Conservation (phyloP, 1,139 yeast species). For the Blastobotrys arbuscula region DNA sequence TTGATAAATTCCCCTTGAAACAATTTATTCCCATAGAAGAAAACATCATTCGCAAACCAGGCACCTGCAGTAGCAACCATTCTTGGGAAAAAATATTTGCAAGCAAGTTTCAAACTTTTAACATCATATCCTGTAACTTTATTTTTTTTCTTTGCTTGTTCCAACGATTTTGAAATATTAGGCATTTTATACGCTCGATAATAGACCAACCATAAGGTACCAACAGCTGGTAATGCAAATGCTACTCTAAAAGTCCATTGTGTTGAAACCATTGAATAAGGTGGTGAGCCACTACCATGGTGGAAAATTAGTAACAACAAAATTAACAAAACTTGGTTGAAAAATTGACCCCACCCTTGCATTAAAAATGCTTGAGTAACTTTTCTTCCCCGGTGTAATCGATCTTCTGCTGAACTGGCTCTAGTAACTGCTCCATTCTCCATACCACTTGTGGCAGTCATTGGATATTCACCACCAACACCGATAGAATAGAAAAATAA, state of each 20-base stretch:
- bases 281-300: constrained; percentile 46
- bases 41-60: constrained; percentile 95
- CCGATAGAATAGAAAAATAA: constrained; percentile 59
- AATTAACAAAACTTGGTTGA: constrained; percentile 37
- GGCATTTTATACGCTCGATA: constrained; percentile 38
- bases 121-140: constrained; percentile 37
- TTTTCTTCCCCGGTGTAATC: constrained; percentile 39
- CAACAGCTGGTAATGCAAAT: constrained; percentile 36
- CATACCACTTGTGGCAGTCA: constrained; percentile 60
- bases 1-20: constrained; percentile 61
- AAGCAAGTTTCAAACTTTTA: constrained; percentile 29
- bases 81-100: constrained; percentile 75
- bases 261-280: constrained; percentile 31
- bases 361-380: constrained; percentile 38
- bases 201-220: constrained; percentile 37
- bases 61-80: constrained; percentile 93
- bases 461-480: constrained; percentile 99
- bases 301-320: constrained; percentile 36
- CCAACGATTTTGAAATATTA: constrained; percentile 29
- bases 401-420: constrained; percentile 31
- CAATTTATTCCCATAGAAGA: constrained; percentile 85
- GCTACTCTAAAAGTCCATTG: constrained; percentile 38
- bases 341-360: constrained; percentile 43
- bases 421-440: constrained; percentile 32
- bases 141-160: constrained; percentile 29